These are phyloP conservation scores for Chaetomium tenue DNA, from an alignment of 495 filamentous ascomycete genomes.

Conservation along the genomic window DNA sequence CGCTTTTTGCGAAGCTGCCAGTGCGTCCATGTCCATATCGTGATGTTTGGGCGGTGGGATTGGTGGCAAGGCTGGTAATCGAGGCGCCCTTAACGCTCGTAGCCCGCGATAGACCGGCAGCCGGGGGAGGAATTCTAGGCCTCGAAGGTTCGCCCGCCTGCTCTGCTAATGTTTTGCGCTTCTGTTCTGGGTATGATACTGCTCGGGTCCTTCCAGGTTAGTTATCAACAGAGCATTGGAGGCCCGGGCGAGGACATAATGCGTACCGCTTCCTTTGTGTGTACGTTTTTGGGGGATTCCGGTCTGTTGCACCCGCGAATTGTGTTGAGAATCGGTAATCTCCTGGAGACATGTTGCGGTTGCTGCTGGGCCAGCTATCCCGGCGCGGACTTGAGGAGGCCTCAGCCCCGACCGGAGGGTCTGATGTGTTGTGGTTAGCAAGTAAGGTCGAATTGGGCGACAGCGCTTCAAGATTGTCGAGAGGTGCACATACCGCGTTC, in stretches of 20 bases:
- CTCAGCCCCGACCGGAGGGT: slow-evolving; percentile 25
- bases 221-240: background rate
- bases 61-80: slow-evolving; percentile 19
- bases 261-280: slow-evolving; percentile 36
- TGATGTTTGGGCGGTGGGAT: slow-evolving; percentile 1
- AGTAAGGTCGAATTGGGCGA: background rate
- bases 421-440: slow-evolving; percentile 16
- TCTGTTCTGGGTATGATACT: slow-evolving; percentile 52
- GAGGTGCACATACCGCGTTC: slow-evolving; percentile 38
- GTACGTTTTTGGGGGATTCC: slow-evolving; percentile 52
- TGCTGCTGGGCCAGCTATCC: slow-evolving; percentile 12
- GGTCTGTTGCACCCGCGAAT: slow-evolving; percentile 59
- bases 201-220: slow-evolving; percentile 23
- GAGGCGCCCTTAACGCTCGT: slow-evolving; percentile 27
- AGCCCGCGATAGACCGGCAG: background rate
- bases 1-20: slow-evolving; percentile 53
- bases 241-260: slow-evolving; percentile 6
- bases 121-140: slow-evolving; percentile 23
- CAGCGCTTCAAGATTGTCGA: background rate
- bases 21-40: slow-evolving; percentile 39
- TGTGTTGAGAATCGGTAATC: slow-evolving; percentile 61
- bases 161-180: slow-evolving; percentile 59
- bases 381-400: slow-evolving; percentile 22
- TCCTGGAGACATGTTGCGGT: slow-evolving; percentile 36
- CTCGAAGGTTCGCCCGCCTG: slow-evolving; percentile 52